phyloP scores from a whole-genome alignment of 1,284 basidiomycete genomes.

The Rhizoctonia solani region DNA sequence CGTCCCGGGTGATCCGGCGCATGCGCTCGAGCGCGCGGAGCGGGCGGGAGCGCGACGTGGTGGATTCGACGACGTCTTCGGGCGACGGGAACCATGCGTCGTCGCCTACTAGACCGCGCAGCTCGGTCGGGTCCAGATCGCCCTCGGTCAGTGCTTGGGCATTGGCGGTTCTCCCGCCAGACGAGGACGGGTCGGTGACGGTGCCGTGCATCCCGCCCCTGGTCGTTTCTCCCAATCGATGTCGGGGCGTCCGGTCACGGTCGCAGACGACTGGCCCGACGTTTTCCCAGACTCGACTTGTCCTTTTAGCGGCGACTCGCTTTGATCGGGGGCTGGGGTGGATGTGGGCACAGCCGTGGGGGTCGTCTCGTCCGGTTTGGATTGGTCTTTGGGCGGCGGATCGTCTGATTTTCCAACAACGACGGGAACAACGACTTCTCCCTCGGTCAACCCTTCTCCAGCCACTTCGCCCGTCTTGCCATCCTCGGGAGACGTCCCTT shows the following conservation, averaged over 20 bases:
- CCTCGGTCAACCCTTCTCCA: constrained; percentile 13
- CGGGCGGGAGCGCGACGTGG: constrained; percentile 72
- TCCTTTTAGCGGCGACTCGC: too few species aligned
- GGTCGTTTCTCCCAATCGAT: too few species aligned
- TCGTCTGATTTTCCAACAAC: not conserved
- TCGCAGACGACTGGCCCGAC: too few species aligned
- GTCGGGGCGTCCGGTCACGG: too few species aligned
- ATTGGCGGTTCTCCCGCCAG: constrained; percentile 29
- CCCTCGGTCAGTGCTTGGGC: not conserved
- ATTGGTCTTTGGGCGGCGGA: not conserved
- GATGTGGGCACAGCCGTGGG: not conserved
- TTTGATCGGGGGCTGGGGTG: not conserved
- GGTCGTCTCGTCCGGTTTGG: not conserved
- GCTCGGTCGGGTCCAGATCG: constrained; percentile 12
- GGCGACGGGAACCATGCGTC: constrained; percentile 56
- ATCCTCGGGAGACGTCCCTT: not conserved
- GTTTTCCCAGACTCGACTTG: too few species aligned
- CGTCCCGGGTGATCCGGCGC: constrained; percentile 51
- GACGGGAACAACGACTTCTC: constrained; percentile 5
- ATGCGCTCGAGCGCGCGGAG: constrained; percentile 74
- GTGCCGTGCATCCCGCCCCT: not conserved
- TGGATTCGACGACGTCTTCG: constrained; percentile 74
- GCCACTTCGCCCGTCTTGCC: not conserved
- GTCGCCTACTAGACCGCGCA: constrained; percentile 47
- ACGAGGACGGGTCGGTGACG: constrained; percentile 10